Percentiles rank a stretch among this genome's conserved stretches.
These are phyloP conservation scores for Heliocybe sulcata DNA, from an alignment of 1,284 basidiomycete genomes.

Conservation along the genomic window DNA sequence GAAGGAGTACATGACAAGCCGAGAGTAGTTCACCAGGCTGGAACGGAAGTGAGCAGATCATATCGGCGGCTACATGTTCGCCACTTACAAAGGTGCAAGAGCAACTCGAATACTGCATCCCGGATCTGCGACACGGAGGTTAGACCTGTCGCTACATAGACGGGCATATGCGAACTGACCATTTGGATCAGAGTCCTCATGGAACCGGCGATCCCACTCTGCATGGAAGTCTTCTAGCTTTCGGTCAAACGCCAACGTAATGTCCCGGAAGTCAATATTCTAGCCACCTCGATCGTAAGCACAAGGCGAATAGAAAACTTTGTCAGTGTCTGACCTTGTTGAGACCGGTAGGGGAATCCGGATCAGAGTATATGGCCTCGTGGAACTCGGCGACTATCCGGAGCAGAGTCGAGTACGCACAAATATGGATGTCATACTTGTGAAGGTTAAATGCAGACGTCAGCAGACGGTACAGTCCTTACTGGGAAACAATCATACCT, in stretches of 20 bases:
- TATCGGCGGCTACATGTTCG: neutral
- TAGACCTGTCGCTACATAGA: slow-evolving; percentile 2
- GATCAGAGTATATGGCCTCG: slow-evolving; percentile 71
- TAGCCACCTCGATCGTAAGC: slow-evolving; percentile 15
- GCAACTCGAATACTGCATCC: slow-evolving; percentile 57
- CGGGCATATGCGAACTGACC: slow-evolving; percentile 25
- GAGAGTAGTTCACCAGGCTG: slow-evolving; percentile 69
- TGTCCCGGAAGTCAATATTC: slow-evolving; percentile 58
- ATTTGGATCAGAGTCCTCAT: slow-evolving; percentile 43
- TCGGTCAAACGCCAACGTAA: slow-evolving; percentile 55
- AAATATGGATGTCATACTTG: slow-evolving; percentile 69
- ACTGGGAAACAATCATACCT: slow-evolving; percentile 28
- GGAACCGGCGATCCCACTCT: slow-evolving; percentile 57
- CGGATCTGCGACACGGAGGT: slow-evolving; percentile 34
- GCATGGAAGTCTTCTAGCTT: slow-evolving; percentile 49
- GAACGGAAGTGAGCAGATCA: slow-evolving; percentile 1
- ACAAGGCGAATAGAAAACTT: neutral
- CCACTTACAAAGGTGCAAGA: slow-evolving; percentile 66
- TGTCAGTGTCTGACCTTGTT: slow-evolving; percentile 45
- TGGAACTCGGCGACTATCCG: slow-evolving; percentile 69
- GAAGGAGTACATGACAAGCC: slow-evolving; percentile 83
- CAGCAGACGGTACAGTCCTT: neutral
- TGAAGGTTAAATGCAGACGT: slow-evolving; percentile 2
- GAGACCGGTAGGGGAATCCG: slow-evolving; percentile 56
- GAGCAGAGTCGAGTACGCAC: slow-evolving; percentile 62